Percentiles rank a stretch among this genome's conserved stretches.
Evolutionary conservation across 768 basidiomycete genomes (phyloP).

Genomic region (Leucocoprinus leucothites): DNA sequence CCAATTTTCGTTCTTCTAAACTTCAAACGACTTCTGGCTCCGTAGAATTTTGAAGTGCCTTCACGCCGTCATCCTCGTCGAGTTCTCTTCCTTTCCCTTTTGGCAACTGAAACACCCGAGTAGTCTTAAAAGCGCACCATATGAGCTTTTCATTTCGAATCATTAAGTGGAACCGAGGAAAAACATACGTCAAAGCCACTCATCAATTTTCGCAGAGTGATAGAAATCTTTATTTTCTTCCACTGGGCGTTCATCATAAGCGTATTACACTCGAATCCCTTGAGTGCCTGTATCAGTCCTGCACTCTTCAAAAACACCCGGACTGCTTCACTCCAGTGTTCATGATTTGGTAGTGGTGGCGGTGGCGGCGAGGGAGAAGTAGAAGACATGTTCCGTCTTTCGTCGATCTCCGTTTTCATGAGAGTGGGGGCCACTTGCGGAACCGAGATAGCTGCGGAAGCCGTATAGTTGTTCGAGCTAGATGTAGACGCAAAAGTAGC

Average conservation of each 20-base stretch:
- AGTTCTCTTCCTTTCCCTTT: conserved; percentile 12
- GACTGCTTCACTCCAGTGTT: conserved; percentile 61
- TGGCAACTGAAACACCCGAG: conserved; percentile 18
- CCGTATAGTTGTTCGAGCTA: background rate
- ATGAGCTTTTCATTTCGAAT: conserved; percentile 16
- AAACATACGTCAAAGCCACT: conserved; percentile 24
- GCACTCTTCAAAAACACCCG: conserved; percentile 50
- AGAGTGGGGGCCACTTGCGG: background rate
- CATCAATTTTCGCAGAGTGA: conserved; percentile 50
- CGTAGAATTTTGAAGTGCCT: conserved; percentile 12
- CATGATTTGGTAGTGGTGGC: conserved; percentile 33
- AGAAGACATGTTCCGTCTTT: no score
- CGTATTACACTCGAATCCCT: conserved; percentile 69
- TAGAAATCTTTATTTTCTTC: conserved; percentile 56
- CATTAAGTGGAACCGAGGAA: background rate
- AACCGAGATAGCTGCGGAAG: background rate
- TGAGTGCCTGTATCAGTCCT: conserved; percentile 54
- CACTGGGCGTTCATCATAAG: conserved; percentile 64
- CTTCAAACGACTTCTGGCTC: conserved; percentile 15
- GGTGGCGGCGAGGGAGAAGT: background rate
- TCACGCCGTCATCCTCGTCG: no score
- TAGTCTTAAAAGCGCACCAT: conserved; percentile 15
- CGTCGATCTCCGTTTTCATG: background rate
- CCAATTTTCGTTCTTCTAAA: conserved; percentile 68
- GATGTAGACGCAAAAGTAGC: background rate